Conservation (phyloP, 2,329 filamentous ascomycete species). For the Fusarium subglutinans region DNA sequence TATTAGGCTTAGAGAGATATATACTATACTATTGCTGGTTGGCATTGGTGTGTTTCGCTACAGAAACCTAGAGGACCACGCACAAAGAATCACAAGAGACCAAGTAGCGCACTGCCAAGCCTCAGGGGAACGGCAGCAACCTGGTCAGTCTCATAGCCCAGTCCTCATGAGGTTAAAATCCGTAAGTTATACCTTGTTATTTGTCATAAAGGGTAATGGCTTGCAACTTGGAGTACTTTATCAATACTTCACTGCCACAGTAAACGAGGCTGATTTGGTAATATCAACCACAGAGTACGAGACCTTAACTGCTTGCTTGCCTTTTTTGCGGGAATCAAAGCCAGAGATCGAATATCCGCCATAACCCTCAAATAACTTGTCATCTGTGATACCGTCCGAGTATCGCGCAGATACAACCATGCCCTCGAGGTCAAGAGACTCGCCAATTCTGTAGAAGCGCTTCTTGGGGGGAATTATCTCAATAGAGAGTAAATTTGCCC, state of each 20-base stretch:
- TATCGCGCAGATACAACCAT: background rate
- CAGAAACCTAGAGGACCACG: too few species aligned
- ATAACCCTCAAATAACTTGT: background rate
- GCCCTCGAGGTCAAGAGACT: background rate
- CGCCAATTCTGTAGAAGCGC: background rate
- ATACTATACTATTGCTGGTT: too few species aligned
- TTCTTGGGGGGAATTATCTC: background rate
- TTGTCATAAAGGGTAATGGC: too few species aligned
- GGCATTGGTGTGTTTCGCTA: too few species aligned
- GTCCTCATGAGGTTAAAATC: too few species aligned
- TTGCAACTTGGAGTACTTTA: too few species aligned
- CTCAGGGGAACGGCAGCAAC: too few species aligned
- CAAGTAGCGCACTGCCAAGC: too few species aligned
- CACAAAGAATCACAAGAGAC: too few species aligned
- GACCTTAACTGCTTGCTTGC: background rate
- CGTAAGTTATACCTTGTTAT: too few species aligned
- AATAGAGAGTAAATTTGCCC: background rate
- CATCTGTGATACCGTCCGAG: background rate
- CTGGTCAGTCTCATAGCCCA: too few species aligned
- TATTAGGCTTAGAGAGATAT: too few species aligned
- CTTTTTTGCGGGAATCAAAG: accelerated
- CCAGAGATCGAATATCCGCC: background rate
- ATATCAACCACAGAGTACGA: background rate
- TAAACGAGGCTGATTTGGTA: background rate
- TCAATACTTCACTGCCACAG: background rate